Conservation (phyloP, 2,329 filamentous ascomycete genomes). For the Cladophialophora bantiana region DNA sequence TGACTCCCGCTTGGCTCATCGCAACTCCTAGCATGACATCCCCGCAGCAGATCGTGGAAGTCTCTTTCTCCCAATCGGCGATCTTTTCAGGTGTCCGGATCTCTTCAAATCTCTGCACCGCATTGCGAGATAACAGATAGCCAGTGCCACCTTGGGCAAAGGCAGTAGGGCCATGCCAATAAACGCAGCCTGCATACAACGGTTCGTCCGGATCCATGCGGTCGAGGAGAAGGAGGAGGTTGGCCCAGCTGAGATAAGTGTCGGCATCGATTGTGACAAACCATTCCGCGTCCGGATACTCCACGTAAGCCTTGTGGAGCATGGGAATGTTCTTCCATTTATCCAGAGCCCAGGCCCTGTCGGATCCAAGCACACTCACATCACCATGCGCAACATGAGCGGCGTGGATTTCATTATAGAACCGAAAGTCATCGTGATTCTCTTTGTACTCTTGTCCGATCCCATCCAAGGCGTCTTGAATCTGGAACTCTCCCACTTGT, state of each 20-base stretch:
- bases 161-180: constrained; percentile 30
- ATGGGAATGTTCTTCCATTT: constrained; percentile 70
- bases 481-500: constrained; percentile 43
- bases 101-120: constrained; percentile 32
- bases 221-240: constrained; percentile 31
- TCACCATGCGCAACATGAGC: constrained; percentile 30
- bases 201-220: constrained; percentile 33
- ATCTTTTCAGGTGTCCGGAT: constrained; percentile 30
- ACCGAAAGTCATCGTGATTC: constrained; percentile 59
- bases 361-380: constrained; percentile 32
- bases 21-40: constrained; percentile 37
- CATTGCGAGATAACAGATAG: constrained; percentile 31
- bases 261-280: constrained; percentile 57
- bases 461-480: constrained; percentile 47
- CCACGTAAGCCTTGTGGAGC: constrained; percentile 60
- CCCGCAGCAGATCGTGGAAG: constrained; percentile 36
- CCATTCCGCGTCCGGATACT: constrained; percentile 63
- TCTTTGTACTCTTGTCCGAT: constrained; percentile 51
- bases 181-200: constrained; percentile 33
- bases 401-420: constrained; percentile 42
- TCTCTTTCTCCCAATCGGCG: constrained; percentile 35
- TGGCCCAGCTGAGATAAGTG: constrained; percentile 36
- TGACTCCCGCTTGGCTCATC: constrained; percentile 32
- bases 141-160: constrained; percentile 37
- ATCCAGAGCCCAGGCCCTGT: constrained; percentile 61